Percentiles rank a stretch among this genome's conserved stretches.
Evolutionary conservation across 257 asterid species (phyloP).

Genomic region (Parsonsia alboflavescens): DNA sequence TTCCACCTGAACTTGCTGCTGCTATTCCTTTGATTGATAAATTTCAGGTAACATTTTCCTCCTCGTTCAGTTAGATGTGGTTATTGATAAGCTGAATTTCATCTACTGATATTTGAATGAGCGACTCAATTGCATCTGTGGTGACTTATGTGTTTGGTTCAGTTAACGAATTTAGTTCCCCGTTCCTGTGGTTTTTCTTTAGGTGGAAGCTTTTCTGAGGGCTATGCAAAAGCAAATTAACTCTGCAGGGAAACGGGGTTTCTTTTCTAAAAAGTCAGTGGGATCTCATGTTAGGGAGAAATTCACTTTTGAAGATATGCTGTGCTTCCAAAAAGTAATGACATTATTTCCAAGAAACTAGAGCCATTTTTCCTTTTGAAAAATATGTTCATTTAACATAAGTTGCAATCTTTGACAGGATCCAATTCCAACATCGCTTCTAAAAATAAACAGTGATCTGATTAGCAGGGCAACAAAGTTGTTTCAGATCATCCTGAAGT

Average conservation of each 20-base stretch:
- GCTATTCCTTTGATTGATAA: constrained; percentile 85
- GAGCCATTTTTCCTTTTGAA: background rate
- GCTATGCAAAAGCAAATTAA: constrained; percentile 95
- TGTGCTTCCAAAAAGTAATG: constrained; percentile 86
- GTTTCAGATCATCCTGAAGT: constrained; percentile 83
- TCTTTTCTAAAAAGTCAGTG: constrained; percentile 75
- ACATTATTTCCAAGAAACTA: constrained; percentile 8
- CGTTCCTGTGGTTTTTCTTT: constrained; percentile 14
- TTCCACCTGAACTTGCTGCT: constrained; percentile 92
- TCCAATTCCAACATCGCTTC: constrained; percentile 78
- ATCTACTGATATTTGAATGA: background rate
- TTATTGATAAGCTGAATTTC: background rate
- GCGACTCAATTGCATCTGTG: background rate
- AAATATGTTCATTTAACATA: constrained; percentile 8
- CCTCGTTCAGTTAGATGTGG: background rate
- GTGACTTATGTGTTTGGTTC: constrained; percentile 2
- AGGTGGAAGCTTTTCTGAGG: constrained; percentile 95
- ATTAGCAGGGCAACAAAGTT: constrained; percentile 77
- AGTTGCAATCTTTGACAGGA: constrained; percentile 56
- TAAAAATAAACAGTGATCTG: constrained; percentile 76
- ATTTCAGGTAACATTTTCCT: constrained; percentile 60
- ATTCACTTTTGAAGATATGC: constrained; percentile 94
- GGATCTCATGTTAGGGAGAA: constrained; percentile 77
- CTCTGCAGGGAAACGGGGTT: constrained; percentile 81
- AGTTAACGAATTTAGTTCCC: background rate